Base-by-base conservation (phyloP, 371 early-diverging fungal species). In the Batrachochytrium dendrobatidis region DNA sequence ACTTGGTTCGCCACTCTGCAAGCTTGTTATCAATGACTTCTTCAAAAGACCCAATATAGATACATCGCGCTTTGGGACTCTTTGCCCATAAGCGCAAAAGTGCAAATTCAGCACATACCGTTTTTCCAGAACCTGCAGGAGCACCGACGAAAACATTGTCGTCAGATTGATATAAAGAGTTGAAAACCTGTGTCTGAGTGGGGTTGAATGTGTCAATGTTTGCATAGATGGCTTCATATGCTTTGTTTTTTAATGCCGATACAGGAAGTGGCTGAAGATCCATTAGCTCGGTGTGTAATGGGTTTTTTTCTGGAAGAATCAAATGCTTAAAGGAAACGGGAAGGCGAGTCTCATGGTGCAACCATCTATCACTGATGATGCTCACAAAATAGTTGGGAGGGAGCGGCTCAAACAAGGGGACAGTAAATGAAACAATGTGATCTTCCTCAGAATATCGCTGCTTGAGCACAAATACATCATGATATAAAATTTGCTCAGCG, bases 101-200 rank as follows among this genome's bases (percentile, higher is more conserved):
- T 3, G 98, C 96, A 72, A 97, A 88, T 72, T 97, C 96, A 29
- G 95, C 99, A 55, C 91, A 88, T 24, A 95, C 83, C 2, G 99
- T 96, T 80, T 99, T 98, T 44, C 99, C 99, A 44, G 87, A 82
- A 20, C 99, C 99, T 17, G 97, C 87, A 22, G 99, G 92, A 1
- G 99, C 97, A 46, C 92, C 95, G 50, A 99, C 76, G 53, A 99
- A 87, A 3, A 87, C 83, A 65, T 94, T 98, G 32, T 92, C 91
- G 61, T 95, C 91, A 7, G 86, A 80, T 8, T 83, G 82, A 74
- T 95, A 99, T 34, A 97, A 76, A 1, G 93, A 71, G 64, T 95
- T 83, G 79, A 95, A 97, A 1, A 90, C 87, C 69, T 92, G 92
- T 0, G 98, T 95, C 79, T 99, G 99, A 43, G 99, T 88, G 12